phyloP scores from a whole-genome alignment of 176 grass and related monocot genomes.

The Poa annua region DNA sequence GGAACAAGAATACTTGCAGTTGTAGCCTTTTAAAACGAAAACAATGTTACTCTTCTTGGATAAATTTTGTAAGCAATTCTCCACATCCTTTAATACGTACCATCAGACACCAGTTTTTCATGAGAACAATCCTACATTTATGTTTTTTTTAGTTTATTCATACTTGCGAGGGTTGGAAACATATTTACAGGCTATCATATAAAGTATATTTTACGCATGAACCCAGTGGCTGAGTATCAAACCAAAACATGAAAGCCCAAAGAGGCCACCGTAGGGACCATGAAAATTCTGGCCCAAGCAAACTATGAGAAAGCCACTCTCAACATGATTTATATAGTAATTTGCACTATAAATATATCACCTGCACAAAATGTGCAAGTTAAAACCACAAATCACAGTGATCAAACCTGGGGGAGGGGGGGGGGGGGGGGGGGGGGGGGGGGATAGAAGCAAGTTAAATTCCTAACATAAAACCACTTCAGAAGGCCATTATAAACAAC shows the following conservation, averaged over 20 bases:
- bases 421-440: background rate
- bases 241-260: background rate
- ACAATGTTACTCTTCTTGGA: background rate
- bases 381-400: background rate
- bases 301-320: background rate
- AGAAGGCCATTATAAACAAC: background rate
- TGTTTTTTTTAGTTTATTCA: conserved; percentile 8
- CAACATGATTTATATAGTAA: background rate
- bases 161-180: background rate
- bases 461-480: conserved; percentile 11
- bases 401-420: background rate
- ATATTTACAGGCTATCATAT: background rate
- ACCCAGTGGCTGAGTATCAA: background rate
- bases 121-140: background rate
- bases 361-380: background rate
- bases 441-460: background rate
- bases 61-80: conserved; percentile 12
- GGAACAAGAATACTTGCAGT: conserved; percentile 18
- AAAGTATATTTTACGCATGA: background rate
- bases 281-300: background rate
- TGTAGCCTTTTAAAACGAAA: background rate
- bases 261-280: background rate
- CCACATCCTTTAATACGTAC: background rate
- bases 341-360: background rate
- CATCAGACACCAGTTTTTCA: background rate